Evolutionary conservation across 2,329 filamentous ascomycete genomes (phyloP), one percentile per base, ranked within the genome.

Genomic region (Didymella glomerata): DNA sequence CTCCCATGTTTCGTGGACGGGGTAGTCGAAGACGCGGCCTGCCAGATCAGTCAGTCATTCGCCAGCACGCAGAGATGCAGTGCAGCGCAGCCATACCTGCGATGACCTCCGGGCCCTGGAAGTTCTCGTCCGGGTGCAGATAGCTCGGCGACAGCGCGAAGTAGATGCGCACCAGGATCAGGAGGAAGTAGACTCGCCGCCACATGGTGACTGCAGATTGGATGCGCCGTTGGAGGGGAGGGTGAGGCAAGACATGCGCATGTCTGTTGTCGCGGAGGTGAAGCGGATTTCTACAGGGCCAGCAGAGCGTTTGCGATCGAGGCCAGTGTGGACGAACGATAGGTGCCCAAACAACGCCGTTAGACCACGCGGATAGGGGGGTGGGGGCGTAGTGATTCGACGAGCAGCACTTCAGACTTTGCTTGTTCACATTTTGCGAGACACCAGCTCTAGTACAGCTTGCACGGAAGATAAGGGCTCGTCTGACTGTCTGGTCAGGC

Each of bases 51-150:
- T 49, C 11, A 13, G 24, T 42, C 24, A 14, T 63, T 54, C 18
- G 50, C 45, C 11, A 34, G 48, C 16, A 40, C 45, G 14, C 41
- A 45, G 41, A 42, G 44, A 54, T 28, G 45, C 53, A 42, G 40
- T 18, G 30, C 24, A 48, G 25, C 30, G 42, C 20, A 48, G 25
- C 54, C 68, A 50, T 70, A 97, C 94, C 94, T 73, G 94, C 93
- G 73, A 98, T 95, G 65, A 98, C 90, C 82, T 99, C 95, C 16
- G 95, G 95, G 34, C 95, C 95, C 81, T 99, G 95, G 73, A 99
- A 99, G 82, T 98, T 95, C 84, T 99, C 95, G 81, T 99, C 95
- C 5, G 95, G 95, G 78, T 99, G 95, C 46, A 99, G 86, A 78
- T 99, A 99, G 83, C 94, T 98, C 59, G 95, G 91, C 64, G 90